These are phyloP conservation scores for Fusarium tjaetaba DNA, from an alignment of 2,329 filamentous ascomycete species.

Conservation along the genomic window DNA sequence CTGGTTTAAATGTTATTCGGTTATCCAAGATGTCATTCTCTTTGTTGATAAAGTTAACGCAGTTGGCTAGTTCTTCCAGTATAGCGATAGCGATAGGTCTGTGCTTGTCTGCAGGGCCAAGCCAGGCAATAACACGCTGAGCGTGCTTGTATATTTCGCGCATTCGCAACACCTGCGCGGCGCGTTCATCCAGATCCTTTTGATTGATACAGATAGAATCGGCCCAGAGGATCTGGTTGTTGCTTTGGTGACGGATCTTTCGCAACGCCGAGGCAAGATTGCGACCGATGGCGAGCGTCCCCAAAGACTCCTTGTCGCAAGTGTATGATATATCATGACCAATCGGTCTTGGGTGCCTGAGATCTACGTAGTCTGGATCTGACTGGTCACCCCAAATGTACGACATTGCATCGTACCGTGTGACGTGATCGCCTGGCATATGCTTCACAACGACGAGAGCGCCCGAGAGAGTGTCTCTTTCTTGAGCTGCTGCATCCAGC, in stretches of 20 bases:
- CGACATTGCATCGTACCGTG: background rate
- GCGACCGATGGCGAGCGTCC: background rate
- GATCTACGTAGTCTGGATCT: background rate
- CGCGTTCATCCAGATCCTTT: background rate
- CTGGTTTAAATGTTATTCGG: background rate
- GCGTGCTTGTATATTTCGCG: background rate
- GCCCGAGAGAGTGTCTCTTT: background rate
- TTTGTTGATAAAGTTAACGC: background rate
- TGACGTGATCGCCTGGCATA: background rate
- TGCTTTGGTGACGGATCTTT: background rate
- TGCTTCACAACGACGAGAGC: background rate
- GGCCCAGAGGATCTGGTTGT: background rate
- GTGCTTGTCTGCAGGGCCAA: background rate
- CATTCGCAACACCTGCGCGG: slow-evolving; percentile 1
- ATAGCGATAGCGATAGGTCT: background rate
- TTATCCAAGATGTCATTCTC: background rate
- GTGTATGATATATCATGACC: background rate
- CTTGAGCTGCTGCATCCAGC: background rate
- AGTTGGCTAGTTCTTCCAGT: background rate
- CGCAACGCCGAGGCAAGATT: slow-evolving; percentile 5
- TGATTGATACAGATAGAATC: slow-evolving; percentile 16
- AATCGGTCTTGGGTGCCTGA: background rate
- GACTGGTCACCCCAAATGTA: slow-evolving; percentile 7
- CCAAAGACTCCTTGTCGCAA: background rate
- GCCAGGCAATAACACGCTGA: background rate